Base-by-base conservation (phyloP, 495 filamentous ascomycete genomes). In the Viridothelium virens region DNA sequence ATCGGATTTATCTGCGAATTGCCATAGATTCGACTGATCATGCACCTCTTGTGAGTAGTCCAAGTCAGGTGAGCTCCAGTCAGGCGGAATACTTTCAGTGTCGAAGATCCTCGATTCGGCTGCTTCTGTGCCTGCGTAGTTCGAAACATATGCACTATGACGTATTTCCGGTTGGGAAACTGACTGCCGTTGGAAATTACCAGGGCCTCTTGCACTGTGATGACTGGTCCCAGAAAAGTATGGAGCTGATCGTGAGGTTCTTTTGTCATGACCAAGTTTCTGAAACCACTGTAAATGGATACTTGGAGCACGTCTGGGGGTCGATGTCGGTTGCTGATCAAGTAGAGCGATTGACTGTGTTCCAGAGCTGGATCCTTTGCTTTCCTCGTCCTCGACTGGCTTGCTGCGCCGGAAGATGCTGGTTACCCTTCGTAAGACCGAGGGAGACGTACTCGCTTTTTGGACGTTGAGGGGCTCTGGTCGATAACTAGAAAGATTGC, bases 11-110 rank as follows among this genome's bases (percentile, higher is more conserved):
- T 59, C 53, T 59, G 53, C 53, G 36, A 59, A 59, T 14, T 36
- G 53, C 53, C 53, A 59, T 9, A 59, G 31, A 33, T 59, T 11
- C 36, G 53, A 36, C 18, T 59, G 25, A 18, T 59, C 53, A 5
- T 59, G 53, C 5, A 59, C 53, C 53, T 59, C 53, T 59, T 59
- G 53, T 36, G 53, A 59, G 31, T 59, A 59, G 18, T 59, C 53
- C 7, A 59, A 31, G 36, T 59, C 31, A 33, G 53, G 53, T 9
- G 53, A 34, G 53, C 53, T 59, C 53, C 53, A 59, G 10, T 59
- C 53, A 59, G 53, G 53, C 14, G 25, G 25, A 3, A 59, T 18
- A 14, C 53, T 59, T 5, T 59, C 53, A 7, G 53, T 59, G 14
- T 59, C 53, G 36, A 59, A 59, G 11, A 59, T 36, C 36, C 31